phyloP scores from a whole-genome alignment of 1,284 basidiomycete genomes.

The Rhodotorula mucilaginosa region DNA sequence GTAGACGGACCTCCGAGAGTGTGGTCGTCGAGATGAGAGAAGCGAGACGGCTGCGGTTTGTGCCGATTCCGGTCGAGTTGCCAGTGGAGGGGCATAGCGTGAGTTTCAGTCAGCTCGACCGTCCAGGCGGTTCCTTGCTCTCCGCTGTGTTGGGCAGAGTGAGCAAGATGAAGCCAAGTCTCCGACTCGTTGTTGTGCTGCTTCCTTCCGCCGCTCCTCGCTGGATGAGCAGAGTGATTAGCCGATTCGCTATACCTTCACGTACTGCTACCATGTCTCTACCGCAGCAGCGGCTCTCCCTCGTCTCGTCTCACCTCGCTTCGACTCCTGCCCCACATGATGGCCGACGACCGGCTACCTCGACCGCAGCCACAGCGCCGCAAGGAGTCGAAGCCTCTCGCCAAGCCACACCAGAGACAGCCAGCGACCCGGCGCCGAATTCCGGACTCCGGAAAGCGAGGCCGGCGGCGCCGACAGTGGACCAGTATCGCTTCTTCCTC shows the following conservation, averaged over 20 bases:
- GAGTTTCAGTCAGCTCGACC: neutral
- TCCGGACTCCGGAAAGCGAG: neutral
- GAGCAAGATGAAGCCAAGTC: no score
- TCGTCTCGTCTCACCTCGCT: neutral
- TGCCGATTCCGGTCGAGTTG: neutral
- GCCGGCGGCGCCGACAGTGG: neutral
- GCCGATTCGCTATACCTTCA: no score
- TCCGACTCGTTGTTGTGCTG: no score
- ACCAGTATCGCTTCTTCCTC: conserved; percentile 18
- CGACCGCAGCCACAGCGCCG: neutral
- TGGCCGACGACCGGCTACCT: neutral
- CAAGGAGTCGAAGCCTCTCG: neutral
- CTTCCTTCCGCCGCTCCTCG: no score
- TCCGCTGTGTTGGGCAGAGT: no score
- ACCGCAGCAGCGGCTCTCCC: neutral
- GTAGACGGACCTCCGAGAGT: conserved; percentile 3
- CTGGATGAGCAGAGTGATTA: no score
- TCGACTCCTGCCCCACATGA: no score
- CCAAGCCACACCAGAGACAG: neutral
- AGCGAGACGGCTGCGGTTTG: neutral
- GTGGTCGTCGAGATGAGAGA: conserved; percentile 6
- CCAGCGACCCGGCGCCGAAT: neutral
- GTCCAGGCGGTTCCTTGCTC: no score
- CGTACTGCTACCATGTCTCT: neutral
- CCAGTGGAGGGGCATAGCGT: neutral